Evolutionary conservation across 2,329 filamentous ascomycete species (phyloP).

Genomic region (Cephalotrichum gorgonifer): DNA sequence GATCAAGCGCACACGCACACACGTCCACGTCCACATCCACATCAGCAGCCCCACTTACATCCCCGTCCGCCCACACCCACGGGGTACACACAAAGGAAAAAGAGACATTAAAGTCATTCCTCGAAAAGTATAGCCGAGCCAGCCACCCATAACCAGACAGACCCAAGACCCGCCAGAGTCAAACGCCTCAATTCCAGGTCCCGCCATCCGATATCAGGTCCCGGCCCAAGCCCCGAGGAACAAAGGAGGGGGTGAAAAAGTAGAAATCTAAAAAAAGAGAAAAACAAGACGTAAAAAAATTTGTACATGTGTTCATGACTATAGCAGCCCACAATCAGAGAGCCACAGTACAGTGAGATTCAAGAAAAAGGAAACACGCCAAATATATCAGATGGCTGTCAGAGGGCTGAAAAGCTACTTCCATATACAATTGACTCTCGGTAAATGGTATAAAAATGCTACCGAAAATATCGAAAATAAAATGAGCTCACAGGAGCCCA

Average conservation of each 20-base stretch:
- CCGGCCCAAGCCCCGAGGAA: slow-evolving; percentile 5
- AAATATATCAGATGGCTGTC: neutral
- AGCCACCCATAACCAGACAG: neutral
- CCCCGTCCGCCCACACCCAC: no score
- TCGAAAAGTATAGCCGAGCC: neutral
- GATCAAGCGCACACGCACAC: no score
- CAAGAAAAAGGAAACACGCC: slow-evolving; percentile 13
- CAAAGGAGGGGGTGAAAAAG: slow-evolving; percentile 9
- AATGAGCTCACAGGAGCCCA: neutral
- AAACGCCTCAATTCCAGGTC: neutral
- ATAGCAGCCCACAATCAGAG: neutral
- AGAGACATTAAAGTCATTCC: neutral
- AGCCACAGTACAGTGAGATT: neutral
- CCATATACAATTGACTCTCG: slow-evolving; percentile 18
- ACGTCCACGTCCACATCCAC: no score
- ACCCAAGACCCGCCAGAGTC: neutral
- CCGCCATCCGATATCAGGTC: neutral
- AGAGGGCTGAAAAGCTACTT: slow-evolving; percentile 10
- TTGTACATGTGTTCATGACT: no score
- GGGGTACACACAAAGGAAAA: neutral
- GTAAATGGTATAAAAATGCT: slow-evolving; percentile 11
- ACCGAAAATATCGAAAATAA: slow-evolving; percentile 11
- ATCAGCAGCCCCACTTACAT: no score
- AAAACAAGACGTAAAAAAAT: slow-evolving; percentile 7
- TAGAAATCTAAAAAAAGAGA: slow-evolving; percentile 1